Percentiles rank a stretch among this genome's conserved stretches.
These are phyloP conservation scores for Ramalina intermedia DNA, from an alignment of 495 filamentous ascomycete genomes.

Conservation along the genomic window DNA sequence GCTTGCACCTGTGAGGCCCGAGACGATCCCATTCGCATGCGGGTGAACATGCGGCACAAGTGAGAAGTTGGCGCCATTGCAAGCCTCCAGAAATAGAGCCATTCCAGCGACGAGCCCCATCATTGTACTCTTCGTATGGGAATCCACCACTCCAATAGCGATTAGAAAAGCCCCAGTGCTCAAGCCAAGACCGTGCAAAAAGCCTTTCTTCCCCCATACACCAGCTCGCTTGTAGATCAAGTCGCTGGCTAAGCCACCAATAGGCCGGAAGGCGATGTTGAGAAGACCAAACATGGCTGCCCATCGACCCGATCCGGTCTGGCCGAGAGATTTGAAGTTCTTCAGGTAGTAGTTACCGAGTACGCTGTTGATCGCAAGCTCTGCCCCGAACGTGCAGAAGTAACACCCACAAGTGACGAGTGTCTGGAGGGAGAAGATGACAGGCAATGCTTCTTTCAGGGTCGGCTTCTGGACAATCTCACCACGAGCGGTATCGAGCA, in stretches of 20 bases:
- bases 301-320: conserved; percentile 61
- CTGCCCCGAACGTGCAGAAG: conserved; percentile 72
- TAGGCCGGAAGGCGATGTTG: conserved; percentile 61
- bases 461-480: conserved; percentile 55
- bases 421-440: conserved; percentile 52
- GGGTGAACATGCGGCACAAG: conserved; percentile 77
- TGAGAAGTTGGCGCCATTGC: conserved; percentile 76
- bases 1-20: conserved; percentile 59
- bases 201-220: conserved; percentile 65
- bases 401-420: conserved; percentile 56
- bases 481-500: conserved; percentile 41
- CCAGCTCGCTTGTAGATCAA: conserved; percentile 48
- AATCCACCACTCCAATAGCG: conserved; percentile 52
- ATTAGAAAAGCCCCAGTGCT: conserved; percentile 53
- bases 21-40: conserved; percentile 57
- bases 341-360: conserved; percentile 65
- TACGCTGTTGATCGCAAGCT: conserved; percentile 75
- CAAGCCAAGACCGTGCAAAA: conserved; percentile 48
- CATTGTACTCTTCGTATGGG: conserved; percentile 46
- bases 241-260: conserved; percentile 62
- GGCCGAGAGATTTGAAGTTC: conserved; percentile 60
- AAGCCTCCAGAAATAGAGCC: conserved; percentile 70
- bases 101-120: conserved; percentile 61
- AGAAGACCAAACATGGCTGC: conserved; percentile 86
- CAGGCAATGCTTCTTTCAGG: conserved; percentile 38